phyloP scores from a whole-genome alignment of 768 basidiomycete species.

The Tephrocybe sp. region DNA sequence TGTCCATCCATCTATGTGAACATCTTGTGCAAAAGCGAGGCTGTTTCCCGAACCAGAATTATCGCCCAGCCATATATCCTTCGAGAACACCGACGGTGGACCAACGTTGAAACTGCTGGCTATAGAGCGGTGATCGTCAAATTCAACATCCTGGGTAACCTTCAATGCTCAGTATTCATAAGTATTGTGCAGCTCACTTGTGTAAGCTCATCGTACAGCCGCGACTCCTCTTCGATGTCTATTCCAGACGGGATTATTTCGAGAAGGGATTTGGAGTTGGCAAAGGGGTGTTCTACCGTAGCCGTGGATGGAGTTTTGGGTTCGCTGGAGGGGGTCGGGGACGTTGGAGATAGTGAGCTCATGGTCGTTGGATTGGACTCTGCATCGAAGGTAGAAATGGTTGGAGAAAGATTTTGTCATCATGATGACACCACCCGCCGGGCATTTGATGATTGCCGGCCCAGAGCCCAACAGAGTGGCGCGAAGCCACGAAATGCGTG shows the following conservation, averaged over 20 bases:
- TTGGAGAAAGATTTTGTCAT: too few relatives aligned
- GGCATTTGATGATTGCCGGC: too few relatives aligned
- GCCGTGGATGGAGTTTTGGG: conserved; percentile 9
- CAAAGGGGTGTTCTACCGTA: conserved; percentile 39
- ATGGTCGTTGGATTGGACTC: not conserved
- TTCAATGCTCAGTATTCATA: too few relatives aligned
- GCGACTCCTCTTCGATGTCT: conserved; percentile 66
- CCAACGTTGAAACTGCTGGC: conserved; percentile 24
- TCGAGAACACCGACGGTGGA: conserved; percentile 58
- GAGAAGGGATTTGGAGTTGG: conserved; percentile 42
- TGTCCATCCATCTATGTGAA: conserved; percentile 68
- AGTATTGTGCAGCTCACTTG: conserved; percentile 17
- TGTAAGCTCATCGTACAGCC: conserved; percentile 63
- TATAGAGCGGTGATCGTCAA: conserved; percentile 8
- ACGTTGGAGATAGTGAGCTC: not conserved
- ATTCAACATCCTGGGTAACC: conserved; percentile 16
- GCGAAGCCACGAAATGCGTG: too few relatives aligned
- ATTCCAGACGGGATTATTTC: conserved; percentile 57
- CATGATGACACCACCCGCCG: too few relatives aligned
- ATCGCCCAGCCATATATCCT: conserved; percentile 69
- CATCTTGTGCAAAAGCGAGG: conserved; percentile 59
- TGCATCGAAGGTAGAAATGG: too few relatives aligned
- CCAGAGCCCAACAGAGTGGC: too few relatives aligned
- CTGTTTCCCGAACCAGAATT: conserved; percentile 53
- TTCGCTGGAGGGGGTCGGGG: too few relatives aligned